Evolutionary conservation across 2,329 filamentous ascomycete species (phyloP), one percentile per base, ranked within the genome.

Genomic region (Geosmithia morbida): DNA sequence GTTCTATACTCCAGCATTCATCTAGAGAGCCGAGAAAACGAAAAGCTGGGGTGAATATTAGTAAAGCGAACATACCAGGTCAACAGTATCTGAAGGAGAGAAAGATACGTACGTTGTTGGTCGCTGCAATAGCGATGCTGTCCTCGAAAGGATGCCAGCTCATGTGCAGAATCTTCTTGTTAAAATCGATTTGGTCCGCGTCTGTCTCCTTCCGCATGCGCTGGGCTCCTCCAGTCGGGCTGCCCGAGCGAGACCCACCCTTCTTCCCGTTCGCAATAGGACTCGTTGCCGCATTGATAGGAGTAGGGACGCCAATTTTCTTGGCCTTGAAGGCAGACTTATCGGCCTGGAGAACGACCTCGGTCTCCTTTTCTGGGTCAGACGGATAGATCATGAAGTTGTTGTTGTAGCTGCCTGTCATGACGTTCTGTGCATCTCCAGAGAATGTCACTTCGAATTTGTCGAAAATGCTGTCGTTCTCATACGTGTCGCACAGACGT

Each of bases 361-460:
- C 92, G 2, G 90, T 90, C 62, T 98, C 92, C 69, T 94, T 94
- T 55, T 90, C 87, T 7, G 89, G 86, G 59, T 97, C 90, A 22
- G 89, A 92, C 4, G 92, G 92, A 65, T 97, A 98, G 61, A 98
- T 98, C 92, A 98, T 98, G 74, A 98, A 97, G 71, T 98, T 98
- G 72, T 98, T 98, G 76, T 98, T 98, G 74, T 98, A 98, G 62
- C 88, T 96, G 57, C 92, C 92, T 6, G 92, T 98, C 92, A 98
- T 98, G 54, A 97, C 92, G 57, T 98, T 97, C 75, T 95, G 94
- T 40, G 88, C 87, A 65, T 97, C 90, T 20, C 92, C 92, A 2
- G 90, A 97, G 70, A 98, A 98, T 46, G 97, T 90, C 41, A 98
- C 92, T 67, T 98, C 92, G 55, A 98, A 98, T 66, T 98, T 98